Evolutionary conservation across 495 filamentous ascomycete genomes (phyloP).

Genomic region (Podospora appendiculata): DNA sequence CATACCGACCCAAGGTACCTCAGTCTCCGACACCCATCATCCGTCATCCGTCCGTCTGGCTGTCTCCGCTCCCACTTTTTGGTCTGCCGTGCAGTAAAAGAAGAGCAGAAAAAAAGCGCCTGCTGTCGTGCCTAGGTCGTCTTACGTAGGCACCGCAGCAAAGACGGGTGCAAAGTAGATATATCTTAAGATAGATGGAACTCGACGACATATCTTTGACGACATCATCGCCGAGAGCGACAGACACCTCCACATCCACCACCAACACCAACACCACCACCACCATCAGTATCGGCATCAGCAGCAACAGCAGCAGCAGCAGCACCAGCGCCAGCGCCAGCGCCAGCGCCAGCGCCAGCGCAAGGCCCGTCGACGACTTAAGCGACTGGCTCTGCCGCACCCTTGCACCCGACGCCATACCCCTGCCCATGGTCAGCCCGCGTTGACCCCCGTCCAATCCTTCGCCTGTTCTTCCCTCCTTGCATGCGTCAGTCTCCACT

Average conservation of each 20-base stretch:
- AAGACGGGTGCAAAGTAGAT: too few relatives aligned
- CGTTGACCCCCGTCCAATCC: slow-evolving; percentile 18
- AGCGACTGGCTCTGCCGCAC: slow-evolving; percentile 11
- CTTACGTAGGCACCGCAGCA: too few relatives aligned
- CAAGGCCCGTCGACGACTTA: slow-evolving; percentile 7
- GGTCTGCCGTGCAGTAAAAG: too few relatives aligned
- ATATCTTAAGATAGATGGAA: background rate
- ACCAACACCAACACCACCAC: background rate
- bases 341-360: too few relatives aligned
- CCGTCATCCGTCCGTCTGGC: background rate
- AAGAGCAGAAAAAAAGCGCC: too few relatives aligned
- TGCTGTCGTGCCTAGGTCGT: too few relatives aligned
- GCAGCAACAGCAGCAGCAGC: slow-evolving; percentile 8
- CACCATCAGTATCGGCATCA: slow-evolving; percentile 19
- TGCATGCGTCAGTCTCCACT: slow-evolving; percentile 16
- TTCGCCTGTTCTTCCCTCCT: slow-evolving; percentile 12
- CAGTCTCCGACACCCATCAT: slow-evolving; percentile 1
- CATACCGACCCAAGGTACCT: too few relatives aligned
- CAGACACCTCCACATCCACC: slow-evolving; percentile 1
- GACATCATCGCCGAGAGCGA: slow-evolving; percentile 15
- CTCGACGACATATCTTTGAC: slow-evolving; percentile 16
- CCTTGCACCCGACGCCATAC: slow-evolving; percentile 16
- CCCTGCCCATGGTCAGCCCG: slow-evolving; percentile 21
- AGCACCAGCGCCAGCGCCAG: background rate
- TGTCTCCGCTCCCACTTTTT: too few relatives aligned